Percentiles rank a stretch among this genome's conserved stretches.
phyloP scores from a whole-genome alignment of 1,284 basidiomycete species.

The Sanguinoderma infundibulare region DNA sequence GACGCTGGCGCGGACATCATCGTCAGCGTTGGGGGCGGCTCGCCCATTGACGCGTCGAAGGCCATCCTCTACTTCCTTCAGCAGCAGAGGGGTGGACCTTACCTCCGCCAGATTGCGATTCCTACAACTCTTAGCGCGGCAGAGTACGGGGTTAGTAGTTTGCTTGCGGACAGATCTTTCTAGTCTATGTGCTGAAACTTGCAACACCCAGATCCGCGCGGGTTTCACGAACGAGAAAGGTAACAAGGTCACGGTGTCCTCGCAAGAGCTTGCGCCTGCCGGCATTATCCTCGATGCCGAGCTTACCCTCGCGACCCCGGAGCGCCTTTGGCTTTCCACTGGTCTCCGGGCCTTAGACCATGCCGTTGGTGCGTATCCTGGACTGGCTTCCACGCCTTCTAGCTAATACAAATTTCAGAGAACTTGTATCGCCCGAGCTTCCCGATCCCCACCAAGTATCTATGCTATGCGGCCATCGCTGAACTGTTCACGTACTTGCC shows the following conservation, averaged over 20 bases:
- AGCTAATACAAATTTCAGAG: constrained; percentile 45
- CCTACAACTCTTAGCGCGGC: constrained; percentile 86
- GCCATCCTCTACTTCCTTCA: constrained; percentile 67
- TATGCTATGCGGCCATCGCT: constrained; percentile 67
- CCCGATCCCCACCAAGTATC: constrained; percentile 63
- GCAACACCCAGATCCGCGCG: constrained; percentile 51
- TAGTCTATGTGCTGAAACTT: neutral
- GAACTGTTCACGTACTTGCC: constrained; percentile 81
- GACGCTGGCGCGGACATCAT: constrained; percentile 66
- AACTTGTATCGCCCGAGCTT: constrained; percentile 66
- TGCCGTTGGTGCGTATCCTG: constrained; percentile 55
- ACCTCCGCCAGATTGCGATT: constrained; percentile 67
- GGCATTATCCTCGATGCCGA: constrained; percentile 82
- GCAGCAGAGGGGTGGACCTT: constrained; percentile 52
- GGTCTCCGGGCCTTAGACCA: constrained; percentile 82
- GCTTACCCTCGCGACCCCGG: constrained; percentile 74
- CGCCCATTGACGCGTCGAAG: constrained; percentile 80
- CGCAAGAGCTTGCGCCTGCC: constrained; percentile 60
- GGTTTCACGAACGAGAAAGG: constrained; percentile 79
- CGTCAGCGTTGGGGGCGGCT: constrained; percentile 79
- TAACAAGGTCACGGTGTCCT: constrained; percentile 62
- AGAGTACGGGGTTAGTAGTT: constrained; percentile 68
- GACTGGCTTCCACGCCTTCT: neutral
- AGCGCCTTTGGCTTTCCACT: constrained; percentile 79
- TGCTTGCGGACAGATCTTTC: neutral